These are phyloP conservation scores for Pontederia paniculata DNA, from an alignment of 176 grass and related monocot genomes.

Conservation along the genomic window DNA sequence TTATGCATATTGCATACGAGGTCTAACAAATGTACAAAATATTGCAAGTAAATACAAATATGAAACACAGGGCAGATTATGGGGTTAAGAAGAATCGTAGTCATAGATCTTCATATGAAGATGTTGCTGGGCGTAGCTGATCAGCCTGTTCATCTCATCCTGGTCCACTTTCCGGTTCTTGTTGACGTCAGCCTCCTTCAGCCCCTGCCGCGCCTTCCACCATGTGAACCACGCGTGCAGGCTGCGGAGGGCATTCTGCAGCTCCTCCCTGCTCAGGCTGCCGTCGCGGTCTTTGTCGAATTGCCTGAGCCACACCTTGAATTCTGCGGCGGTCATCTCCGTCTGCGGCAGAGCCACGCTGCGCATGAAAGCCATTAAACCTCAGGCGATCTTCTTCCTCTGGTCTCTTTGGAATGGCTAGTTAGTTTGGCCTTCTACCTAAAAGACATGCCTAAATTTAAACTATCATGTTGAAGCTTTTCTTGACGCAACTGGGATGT, in stretches of 20 bases:
- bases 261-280: background rate
- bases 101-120: slow-evolving; percentile 7
- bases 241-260: too few species aligned
- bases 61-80: background rate
- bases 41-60: too few species aligned
- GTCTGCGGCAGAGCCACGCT: background rate
- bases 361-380: background rate
- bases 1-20: too few species aligned
- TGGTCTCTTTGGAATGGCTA: too few species aligned
- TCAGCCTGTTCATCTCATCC: slow-evolving; percentile 4
- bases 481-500: too few species aligned
- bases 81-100: background rate
- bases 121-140: background rate
- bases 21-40: too few species aligned
- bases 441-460: too few species aligned
- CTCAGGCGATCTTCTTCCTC: too few species aligned
- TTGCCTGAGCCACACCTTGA: background rate
- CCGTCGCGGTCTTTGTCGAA: background rate
- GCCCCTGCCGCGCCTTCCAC: background rate
- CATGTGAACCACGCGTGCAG: background rate
- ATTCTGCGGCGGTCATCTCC: background rate
- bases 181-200: background rate
- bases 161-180: background rate
- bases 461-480: too few species aligned
- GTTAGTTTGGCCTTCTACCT: too few species aligned